Evolutionary conservation across 225 moss, liverwort and hornwort species (phyloP), one percentile per base, ranked within the genome.

Genomic region (Neckera pumila): DNA sequence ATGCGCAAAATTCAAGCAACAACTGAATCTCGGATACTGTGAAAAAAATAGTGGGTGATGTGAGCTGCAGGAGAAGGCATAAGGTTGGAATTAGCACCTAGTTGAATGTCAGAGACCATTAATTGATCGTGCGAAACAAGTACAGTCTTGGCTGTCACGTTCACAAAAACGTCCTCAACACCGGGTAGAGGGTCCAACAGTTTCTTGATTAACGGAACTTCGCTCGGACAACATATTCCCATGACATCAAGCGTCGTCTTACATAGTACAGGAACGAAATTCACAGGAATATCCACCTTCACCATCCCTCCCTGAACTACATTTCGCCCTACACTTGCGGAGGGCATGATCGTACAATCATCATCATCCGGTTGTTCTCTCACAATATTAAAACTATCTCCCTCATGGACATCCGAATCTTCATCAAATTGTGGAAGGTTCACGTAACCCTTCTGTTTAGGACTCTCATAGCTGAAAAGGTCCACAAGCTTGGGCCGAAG

Each of bases 141-240:
- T 22, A 95, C 96, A 57, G 94, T 94, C 86, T 94, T 98, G 80
- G 96, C 51, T 22, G 95, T 97, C 74, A 93, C 91, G 65, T 98
- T 98, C 66, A 98, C 95, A 34, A 94, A 92, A 66, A 98, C 95
- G 83, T 98, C 94, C 79, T 94, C 94, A 75, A 98, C 95, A 90
- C 98, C 96, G 57, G 93, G 88, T 86, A 98, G 67, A 84, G 96
- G 97, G 51, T 86, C 92, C 92, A 98, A 89, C 85, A 98, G 89
- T 81, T 92, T 98, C 93, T 95, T 97, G 88, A 97, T 92, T 53
- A 97, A 88, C 57, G 94, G 94, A 89, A 96, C 96, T 91, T 98
- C 98, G 75, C 95, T 95, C 42, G 96, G 96, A 93, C 97, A 97
- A 88, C 97, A 98, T 83, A 98, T 92, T 69, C 95, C 98, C 97